phyloP scores from a whole-genome alignment of 2,329 filamentous ascomycete genomes.

The Fusarium sp. region DNA sequence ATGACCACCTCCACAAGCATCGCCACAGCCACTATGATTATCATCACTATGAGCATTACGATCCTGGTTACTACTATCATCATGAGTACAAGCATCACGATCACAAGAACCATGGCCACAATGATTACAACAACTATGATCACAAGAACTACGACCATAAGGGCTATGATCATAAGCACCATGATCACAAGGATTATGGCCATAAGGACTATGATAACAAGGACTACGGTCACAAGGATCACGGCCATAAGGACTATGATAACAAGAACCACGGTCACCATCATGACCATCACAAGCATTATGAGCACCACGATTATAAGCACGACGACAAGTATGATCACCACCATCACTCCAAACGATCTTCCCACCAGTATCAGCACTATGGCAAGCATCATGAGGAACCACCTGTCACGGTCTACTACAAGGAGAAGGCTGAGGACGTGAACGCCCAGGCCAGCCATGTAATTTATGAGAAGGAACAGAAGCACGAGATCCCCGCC shows the following conservation, averaged over 20 bases:
- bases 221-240: neutral
- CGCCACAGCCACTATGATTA: constrained; percentile 20
- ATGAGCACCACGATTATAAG: constrained; percentile 3
- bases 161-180: neutral
- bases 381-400: neutral
- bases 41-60: constrained; percentile 1
- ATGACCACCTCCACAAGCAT: constrained; percentile 25
- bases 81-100: neutral
- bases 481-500: constrained; percentile 1
- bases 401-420: neutral
- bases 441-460: constrained; percentile 1
- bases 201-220: neutral
- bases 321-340: constrained; percentile 8
- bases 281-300: neutral
- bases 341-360: constrained; percentile 18
- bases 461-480: constrained; percentile 8
- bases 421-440: constrained; percentile 13
- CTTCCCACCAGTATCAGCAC: neutral
- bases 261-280: neutral
- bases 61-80: neutral
- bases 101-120: neutral
- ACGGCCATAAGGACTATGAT: neutral
- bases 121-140: neutral
- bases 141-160: neutral
- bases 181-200: neutral